Evolutionary conservation across 139 green algal species (phyloP).

Genomic region (Pseudopediastrum boryanum): DNA sequence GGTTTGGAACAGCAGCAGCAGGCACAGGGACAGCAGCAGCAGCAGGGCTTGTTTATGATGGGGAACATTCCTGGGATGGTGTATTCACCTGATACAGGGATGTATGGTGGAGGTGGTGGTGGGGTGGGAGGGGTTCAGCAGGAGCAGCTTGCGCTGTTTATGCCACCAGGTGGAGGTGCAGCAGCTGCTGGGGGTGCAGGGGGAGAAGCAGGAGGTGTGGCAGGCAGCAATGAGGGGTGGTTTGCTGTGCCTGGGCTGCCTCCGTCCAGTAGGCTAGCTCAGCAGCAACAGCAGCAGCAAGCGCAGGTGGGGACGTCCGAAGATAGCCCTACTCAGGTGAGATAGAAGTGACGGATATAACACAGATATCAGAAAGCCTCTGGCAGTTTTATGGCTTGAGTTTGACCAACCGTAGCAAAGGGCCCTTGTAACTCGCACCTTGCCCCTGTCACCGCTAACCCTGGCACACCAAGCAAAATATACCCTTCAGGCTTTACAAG

Average conservation of each 20-base stretch:
- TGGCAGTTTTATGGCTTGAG: too few species aligned
- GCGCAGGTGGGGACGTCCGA: not conserved
- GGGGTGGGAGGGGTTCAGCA: not conserved
- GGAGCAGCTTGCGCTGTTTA: not conserved
- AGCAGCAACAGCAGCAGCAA: constrained; percentile 16
- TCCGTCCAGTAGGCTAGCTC: not conserved
- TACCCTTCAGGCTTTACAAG: not conserved
- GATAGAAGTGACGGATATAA: not conserved
- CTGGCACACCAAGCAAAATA: not conserved
- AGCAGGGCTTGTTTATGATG: too few species aligned
- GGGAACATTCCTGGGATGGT: too few species aligned
- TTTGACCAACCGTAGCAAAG: too few species aligned
- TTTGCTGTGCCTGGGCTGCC: not conserved
- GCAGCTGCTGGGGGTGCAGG: not conserved
- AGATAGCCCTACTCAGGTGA: constrained; percentile 32
- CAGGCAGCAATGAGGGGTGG: not conserved
- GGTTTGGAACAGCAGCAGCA: too few species aligned
- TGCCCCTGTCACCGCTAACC: too few species aligned
- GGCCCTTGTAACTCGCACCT: not conserved
- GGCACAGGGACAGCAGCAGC: not conserved
- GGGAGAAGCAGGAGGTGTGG: constrained; percentile 14
- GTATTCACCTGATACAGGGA: not conserved
- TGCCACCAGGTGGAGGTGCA: not conserved
- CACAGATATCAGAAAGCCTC: too few species aligned
- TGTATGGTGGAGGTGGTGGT: too few species aligned